Base-by-base conservation (phyloP, 1,284 basidiomycete species). In the Pulchroboletus neoregius region DNA sequence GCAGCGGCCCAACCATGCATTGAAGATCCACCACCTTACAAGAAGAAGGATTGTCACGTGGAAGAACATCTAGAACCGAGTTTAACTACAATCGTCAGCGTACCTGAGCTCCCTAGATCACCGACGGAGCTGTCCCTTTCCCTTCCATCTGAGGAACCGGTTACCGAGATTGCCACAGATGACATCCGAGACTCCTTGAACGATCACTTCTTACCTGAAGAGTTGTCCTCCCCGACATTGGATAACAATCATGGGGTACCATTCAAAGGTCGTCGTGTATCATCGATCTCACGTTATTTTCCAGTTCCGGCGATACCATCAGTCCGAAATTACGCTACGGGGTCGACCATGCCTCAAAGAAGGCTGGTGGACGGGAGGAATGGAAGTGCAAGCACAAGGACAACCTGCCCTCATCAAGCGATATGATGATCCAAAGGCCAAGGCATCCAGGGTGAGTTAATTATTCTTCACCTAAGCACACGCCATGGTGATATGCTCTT, bases 271-370 rank as follows among this genome's bases (percentile, higher is more conserved):
- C 12, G 12, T 13, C 36, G 12, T 24, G n/a, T n/a, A 10, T 12
- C 15, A 30, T 15, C 5, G 6, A 27, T 31, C 53, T 45, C 39
- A 43, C 10, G 28, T 28, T 36, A 43, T 40, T 40, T 16, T 30
- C 16, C 43, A 79, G 76, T 78, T 76, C 47, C 69, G 63, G 34
- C 67, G 71, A 41, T 78, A 75, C 52, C 76, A 78, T 50, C 75
- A 73, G 45, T 74, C 74, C 1, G 71, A 79, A 12, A 60, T 79
- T 10, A 52, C 57, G 1, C 46, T 76, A 11, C 68, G 65, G 31
- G 66, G 68, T 26, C 58, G 66, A 44, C 67, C 68, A 43, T 49
- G 47, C 22, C 48, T 69, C 31, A 68, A 68, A 23, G 60, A 65
- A 16, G 72, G 71, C 2, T 79, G 77, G 74, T 79, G 76, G 73